These are phyloP conservation scores for Peziza echinospora DNA, from an alignment of 495 filamentous ascomycete genomes.

Conservation along the genomic window DNA sequence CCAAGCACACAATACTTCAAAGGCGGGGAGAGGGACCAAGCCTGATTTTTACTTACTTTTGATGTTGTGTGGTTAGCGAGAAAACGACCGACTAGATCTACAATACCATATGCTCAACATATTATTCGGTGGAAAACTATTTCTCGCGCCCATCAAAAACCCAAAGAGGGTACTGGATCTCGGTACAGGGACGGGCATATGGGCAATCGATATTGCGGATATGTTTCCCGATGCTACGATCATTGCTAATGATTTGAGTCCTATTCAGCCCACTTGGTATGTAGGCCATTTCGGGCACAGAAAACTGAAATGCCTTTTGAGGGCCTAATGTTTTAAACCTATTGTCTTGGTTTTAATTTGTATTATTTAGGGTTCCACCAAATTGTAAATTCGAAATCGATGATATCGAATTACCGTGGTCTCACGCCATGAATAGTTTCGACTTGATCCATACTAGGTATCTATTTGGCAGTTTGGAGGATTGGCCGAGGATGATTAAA, in stretches of 20 bases:
- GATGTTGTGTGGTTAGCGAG: no score
- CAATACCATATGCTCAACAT: no score
- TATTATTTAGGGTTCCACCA: slow-evolving; percentile 13
- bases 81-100: no score
- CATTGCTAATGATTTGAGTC: slow-evolving; percentile 42
- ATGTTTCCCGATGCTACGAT: slow-evolving; percentile 24
- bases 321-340: no score
- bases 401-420: slow-evolving; percentile 27
- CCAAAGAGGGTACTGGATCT: no score
- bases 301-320: no score
- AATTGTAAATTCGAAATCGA: slow-evolving; percentile 27
- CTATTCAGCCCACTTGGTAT: slow-evolving; percentile 26
- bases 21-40: no score
- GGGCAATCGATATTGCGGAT: slow-evolving; percentile 32
- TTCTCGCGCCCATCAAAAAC: no score
- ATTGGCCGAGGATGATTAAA: slow-evolving; percentile 25
- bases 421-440: slow-evolving; percentile 24
- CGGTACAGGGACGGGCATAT: no score
- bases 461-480: slow-evolving; percentile 27
- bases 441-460: slow-evolving; percentile 35
- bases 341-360: not conserved
- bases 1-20: no score
- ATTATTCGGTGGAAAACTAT: no score
- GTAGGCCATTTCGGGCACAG: not conserved
- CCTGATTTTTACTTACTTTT: no score